These are phyloP conservation scores for Schrenkiella parvula DNA, from an alignment of 345 rosid species.

Conservation along the genomic window DNA sequence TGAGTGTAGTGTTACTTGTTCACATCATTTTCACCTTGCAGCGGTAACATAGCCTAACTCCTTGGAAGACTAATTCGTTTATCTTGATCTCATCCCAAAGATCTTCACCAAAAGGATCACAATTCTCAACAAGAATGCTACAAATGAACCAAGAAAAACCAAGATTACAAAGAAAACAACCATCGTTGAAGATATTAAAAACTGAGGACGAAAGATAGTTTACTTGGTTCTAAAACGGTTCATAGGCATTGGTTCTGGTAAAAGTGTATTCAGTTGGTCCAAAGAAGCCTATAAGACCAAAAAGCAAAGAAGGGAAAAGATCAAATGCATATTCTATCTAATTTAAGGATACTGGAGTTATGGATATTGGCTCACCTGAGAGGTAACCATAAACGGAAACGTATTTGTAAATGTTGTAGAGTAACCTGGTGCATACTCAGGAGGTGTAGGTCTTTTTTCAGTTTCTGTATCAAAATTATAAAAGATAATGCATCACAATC, in stretches of 20 bases:
- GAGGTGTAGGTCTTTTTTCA: conserved; percentile 68
- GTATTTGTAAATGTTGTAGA: conserved; percentile 55
- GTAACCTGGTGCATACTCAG: conserved; percentile 66
- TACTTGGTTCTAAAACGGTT: conserved; percentile 93
- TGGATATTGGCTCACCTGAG: conserved; percentile 50
- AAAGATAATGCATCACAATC: not conserved
- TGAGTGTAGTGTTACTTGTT: not conserved
- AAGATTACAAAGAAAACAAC: not conserved
- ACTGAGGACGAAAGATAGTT: not conserved
- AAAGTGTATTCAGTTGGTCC: conserved; percentile 62
- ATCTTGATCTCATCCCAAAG: conserved; percentile 67
- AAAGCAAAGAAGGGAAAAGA: not conserved
- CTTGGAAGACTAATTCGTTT: conserved; percentile 46
- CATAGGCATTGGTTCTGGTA: conserved; percentile 71
- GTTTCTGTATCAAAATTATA: conserved; percentile 40
- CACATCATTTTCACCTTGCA: conserved; percentile 60
- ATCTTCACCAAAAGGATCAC: conserved; percentile 81
- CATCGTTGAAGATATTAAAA: not conserved
- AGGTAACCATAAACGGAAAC: conserved; percentile 64
- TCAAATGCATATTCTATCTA: not conserved
- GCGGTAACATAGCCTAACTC: conserved; percentile 75
- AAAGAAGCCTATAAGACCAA: conserved; percentile 66
- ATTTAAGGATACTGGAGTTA: not conserved
- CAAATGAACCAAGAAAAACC: not conserved
- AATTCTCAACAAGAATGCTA: conserved; percentile 69